Percentiles rank a stretch among this genome's conserved stretches.
Conservation (phyloP, 1,284 basidiomycete species). For the Puccinia polysora region DNA sequence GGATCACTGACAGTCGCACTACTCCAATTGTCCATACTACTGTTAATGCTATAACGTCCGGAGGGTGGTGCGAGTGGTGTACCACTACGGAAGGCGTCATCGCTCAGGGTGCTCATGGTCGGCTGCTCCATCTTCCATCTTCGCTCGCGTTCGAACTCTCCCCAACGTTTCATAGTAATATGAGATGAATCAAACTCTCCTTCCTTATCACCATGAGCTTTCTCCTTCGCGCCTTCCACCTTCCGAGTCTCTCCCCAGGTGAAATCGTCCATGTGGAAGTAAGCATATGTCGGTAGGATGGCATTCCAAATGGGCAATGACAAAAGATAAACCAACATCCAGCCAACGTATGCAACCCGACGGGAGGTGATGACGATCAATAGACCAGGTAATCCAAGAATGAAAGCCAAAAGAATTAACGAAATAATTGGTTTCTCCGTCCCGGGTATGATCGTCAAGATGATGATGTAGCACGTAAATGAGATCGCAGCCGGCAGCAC, state of each 20-base stretch:
- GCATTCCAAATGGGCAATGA: constrained; percentile 57
- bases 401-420: constrained; percentile 53
- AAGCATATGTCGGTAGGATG: constrained; percentile 51
- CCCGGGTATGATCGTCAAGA: constrained; percentile 49
- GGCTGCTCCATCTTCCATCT: constrained; percentile 73
- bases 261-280: constrained; percentile 55
- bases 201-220: constrained; percentile 58
- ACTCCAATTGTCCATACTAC: constrained; percentile 36
- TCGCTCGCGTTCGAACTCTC: constrained; percentile 92
- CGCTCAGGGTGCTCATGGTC: constrained; percentile 55
- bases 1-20: constrained; percentile 26
- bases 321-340: constrained; percentile 56
- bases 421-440: constrained; percentile 49
- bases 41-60: constrained; percentile 24
- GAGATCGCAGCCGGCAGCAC: constrained; percentile 56
- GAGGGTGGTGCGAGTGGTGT: constrained; percentile 17
- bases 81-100: not conserved
- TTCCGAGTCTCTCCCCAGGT: constrained; percentile 55
- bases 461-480: constrained; percentile 54
- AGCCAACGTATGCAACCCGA: constrained; percentile 55
- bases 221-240: constrained; percentile 48
- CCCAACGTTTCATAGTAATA: constrained; percentile 99
- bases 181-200: constrained; percentile 92
- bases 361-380: constrained; percentile 56
- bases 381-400: constrained; percentile 56